These are phyloP conservation scores for Hymenoscyphus repandus DNA, from an alignment of 2,329 filamentous ascomycete genomes.

Conservation along the genomic window DNA sequence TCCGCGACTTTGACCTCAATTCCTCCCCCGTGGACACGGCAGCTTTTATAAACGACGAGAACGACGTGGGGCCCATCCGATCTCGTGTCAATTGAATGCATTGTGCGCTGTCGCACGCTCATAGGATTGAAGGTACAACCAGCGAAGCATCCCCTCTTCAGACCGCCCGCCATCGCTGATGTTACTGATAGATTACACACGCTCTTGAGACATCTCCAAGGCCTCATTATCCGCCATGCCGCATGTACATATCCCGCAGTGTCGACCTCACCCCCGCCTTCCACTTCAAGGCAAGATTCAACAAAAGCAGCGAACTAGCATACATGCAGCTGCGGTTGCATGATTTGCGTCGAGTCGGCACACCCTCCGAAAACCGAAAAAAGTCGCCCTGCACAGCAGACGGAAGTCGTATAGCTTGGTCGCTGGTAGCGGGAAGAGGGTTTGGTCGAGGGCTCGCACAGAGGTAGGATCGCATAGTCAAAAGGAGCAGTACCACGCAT, in stretches of 20 bases:
- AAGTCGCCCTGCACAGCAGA: neutral
- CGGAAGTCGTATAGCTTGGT: neutral
- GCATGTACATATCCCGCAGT: neutral
- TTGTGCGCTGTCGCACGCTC: conserved; percentile 26
- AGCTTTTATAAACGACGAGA: conserved; percentile 16
- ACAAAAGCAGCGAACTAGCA: neutral
- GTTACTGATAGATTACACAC: conserved; percentile 16
- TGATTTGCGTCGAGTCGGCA: conserved; percentile 1
- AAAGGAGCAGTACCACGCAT: too few relatives aligned
- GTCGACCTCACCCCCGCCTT: neutral
- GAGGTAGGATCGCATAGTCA: too few relatives aligned
- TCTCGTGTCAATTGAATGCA: conserved; percentile 20
- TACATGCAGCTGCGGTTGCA: neutral
- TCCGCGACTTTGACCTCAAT: neutral
- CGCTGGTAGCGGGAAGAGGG: neutral
- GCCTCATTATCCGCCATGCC: conserved; percentile 1
- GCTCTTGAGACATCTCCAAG: neutral
- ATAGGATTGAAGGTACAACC: conserved; percentile 15
- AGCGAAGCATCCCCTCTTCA: conserved; percentile 10
- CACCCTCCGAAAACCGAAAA: neutral
- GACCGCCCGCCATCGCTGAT: conserved; percentile 17
- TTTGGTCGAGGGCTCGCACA: neutral
- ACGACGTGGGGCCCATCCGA: conserved; percentile 16
- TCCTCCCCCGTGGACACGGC: conserved; percentile 5
- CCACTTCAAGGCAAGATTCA: neutral